phyloP scores from a whole-genome alignment of 345 rosid genomes.

The Gossypium arboreum region DNA sequence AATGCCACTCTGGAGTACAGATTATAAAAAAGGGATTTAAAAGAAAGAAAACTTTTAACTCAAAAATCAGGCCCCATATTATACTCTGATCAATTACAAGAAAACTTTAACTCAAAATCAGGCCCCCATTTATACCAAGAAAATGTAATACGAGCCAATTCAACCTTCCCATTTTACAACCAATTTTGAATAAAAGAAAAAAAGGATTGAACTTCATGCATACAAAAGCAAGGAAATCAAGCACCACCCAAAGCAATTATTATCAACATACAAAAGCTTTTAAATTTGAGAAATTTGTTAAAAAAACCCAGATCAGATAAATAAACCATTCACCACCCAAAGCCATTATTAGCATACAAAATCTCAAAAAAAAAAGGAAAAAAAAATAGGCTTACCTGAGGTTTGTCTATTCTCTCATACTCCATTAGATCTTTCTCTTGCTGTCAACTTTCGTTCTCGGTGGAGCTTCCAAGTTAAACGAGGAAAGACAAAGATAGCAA shows the following conservation, averaged over 20 bases:
- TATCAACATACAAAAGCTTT: neutral
- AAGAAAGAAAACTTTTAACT: neutral
- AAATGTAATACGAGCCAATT: neutral
- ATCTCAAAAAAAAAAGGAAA: neutral
- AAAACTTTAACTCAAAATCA: neutral
- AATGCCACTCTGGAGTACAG: slow-evolving; percentile 53
- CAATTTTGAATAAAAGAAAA: neutral
- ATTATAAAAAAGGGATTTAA: slow-evolving; percentile 1
- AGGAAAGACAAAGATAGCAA: neutral
- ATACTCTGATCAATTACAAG: neutral
- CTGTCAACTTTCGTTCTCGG: neutral
- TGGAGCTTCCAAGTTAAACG: neutral
- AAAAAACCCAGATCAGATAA: slow-evolving; percentile 15
- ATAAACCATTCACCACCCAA: neutral
- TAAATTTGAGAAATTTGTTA: neutral
- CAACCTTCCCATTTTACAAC: neutral
- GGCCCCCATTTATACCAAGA: no score
- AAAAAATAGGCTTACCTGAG: slow-evolving; percentile 46
- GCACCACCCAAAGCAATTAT: no score
- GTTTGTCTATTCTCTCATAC: slow-evolving; percentile 91
- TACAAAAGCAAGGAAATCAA: no score
- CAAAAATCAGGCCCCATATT: neutral
- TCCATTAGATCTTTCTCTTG: slow-evolving; percentile 52
- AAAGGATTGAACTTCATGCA: no score
- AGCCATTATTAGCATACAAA: neutral